A percentile compares a stretch with the other conserved stretches of the same genome.
Conservation (phyloP, 2,329 filamentous ascomycete genomes). For the Aspergillus bombycis region DNA sequence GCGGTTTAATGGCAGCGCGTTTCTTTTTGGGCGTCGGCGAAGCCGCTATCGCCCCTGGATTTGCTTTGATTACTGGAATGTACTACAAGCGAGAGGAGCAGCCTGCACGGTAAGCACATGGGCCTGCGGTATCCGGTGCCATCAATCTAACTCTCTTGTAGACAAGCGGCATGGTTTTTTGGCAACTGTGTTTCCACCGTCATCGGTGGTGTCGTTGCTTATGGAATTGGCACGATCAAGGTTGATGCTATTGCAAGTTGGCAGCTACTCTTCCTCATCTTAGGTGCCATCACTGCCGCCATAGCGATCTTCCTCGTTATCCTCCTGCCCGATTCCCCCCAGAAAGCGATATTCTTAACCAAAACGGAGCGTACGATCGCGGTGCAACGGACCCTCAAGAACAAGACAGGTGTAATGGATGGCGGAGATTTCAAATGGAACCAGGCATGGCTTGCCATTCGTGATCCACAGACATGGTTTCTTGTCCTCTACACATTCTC, state of each 20-base stretch:
- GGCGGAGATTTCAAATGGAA: constrained; percentile 46
- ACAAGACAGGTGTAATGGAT: constrained; percentile 59
- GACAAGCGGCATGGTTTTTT: constrained; percentile 40
- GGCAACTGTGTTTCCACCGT: constrained; percentile 37
- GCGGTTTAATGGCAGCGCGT: constrained; percentile 43
- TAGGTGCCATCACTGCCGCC: constrained; percentile 33
- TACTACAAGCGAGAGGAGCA: constrained; percentile 40
- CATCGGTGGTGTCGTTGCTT: constrained; percentile 34
- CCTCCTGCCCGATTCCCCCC: constrained; percentile 33
- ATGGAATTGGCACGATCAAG: constrained; percentile 31
- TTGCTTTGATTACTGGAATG: constrained; percentile 43
- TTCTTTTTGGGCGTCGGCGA: constrained; percentile 40
- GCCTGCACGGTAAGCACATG: constrained; percentile 24
- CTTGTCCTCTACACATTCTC: constrained; percentile 36
- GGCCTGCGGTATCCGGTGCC: no score
- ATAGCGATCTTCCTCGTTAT: constrained; percentile 22
- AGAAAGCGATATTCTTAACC: constrained; percentile 46
- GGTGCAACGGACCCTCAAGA: constrained; percentile 54
- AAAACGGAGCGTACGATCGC: constrained; percentile 51
- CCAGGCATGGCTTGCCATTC: constrained; percentile 42
- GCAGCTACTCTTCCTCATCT: constrained; percentile 36
- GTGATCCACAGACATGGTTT: constrained; percentile 38
- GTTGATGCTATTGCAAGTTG: constrained; percentile 25
- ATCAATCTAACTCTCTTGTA: constrained; percentile 1
- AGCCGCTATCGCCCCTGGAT: constrained; percentile 35